Evolutionary conservation across 306 rosid species (phyloP).

Genomic region (Corylus americana): DNA sequence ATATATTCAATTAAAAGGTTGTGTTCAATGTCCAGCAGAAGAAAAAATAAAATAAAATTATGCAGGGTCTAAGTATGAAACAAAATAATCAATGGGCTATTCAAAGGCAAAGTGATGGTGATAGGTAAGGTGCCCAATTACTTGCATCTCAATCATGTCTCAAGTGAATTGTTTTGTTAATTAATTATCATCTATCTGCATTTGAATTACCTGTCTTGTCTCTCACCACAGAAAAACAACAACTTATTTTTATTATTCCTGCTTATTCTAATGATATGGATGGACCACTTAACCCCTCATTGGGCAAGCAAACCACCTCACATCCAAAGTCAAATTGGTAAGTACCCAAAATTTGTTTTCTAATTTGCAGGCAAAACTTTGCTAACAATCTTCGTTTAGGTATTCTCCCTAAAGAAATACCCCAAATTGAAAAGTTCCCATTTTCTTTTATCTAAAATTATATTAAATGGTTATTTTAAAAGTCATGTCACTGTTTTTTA

Average conservation of each 20-base stretch:
- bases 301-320: background rate
- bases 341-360: background rate
- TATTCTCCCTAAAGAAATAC: background rate
- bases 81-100: too few relatives aligned
- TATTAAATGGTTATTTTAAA: too few relatives aligned
- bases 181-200: constrained; percentile 5
- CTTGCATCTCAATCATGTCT: constrained; percentile 7
- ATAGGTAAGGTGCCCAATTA: background rate
- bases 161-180: background rate
- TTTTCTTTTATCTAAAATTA: too few relatives aligned
- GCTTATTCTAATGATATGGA: background rate
- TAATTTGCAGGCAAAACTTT: background rate
- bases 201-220: constrained; percentile 20
- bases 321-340: background rate
- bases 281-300: background rate
- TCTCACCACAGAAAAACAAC: background rate
- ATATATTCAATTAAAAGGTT: too few relatives aligned
- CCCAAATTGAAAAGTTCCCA: background rate
- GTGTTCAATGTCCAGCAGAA: too few relatives aligned
- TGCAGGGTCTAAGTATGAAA: too few relatives aligned
- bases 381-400: background rate
- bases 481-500: background rate
- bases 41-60: too few relatives aligned
- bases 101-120: background rate
- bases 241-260: background rate